Base-by-base conservation (phyloP, 139 green algal species). In the Chloropicon primus region DNA sequence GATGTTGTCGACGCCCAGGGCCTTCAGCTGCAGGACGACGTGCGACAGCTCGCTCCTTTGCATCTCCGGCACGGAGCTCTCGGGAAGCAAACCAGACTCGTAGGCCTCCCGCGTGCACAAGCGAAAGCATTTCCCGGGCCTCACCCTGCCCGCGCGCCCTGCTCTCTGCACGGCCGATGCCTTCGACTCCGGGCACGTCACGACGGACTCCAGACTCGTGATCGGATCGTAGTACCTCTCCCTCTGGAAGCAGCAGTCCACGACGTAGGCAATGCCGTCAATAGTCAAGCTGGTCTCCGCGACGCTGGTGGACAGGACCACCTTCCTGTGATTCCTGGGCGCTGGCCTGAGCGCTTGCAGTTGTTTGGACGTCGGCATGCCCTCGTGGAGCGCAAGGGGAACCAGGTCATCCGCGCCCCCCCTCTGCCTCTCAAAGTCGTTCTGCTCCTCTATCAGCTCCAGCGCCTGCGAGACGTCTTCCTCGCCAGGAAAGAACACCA, bases 241-340 rank as follows among this genome's bases (percentile, higher is more conserved):
- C 85, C 94, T 95, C 10, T 88, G 83, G 77, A 93, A 96, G 84
- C 88, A 91, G 79, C 81, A 89, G 88, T 98, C 94, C 21, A 96
- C 84, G 2, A 97, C 91, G 54, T 92, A 95, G 21, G 26, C 80
- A 53, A 94, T 88, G 3, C 86, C 85, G 2, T 88, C 81, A 24
- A 94, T 86, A 0, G 89, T 94, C 17, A 94, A 75, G 1, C 71
- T 84, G 21, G 72, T 77, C 78, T 84, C 83, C 0, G 89, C 89
- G 28, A 94, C 90, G 10, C 85, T 83, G 0, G 89, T 91, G 26
- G 85, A 72, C 25, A 94, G 79, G 22, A 94, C 86, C 17, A 94
- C 77, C 80, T 87, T 87, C 27, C 84, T 5, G 27, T n/a, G 24
- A 71, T 25, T 27, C 27, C 24, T 28, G 53, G 41, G 41, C 10